These are phyloP conservation scores for Exutisphaerella laricina DNA, from an alignment of 2,329 filamentous ascomycete species.

Conservation along the genomic window DNA sequence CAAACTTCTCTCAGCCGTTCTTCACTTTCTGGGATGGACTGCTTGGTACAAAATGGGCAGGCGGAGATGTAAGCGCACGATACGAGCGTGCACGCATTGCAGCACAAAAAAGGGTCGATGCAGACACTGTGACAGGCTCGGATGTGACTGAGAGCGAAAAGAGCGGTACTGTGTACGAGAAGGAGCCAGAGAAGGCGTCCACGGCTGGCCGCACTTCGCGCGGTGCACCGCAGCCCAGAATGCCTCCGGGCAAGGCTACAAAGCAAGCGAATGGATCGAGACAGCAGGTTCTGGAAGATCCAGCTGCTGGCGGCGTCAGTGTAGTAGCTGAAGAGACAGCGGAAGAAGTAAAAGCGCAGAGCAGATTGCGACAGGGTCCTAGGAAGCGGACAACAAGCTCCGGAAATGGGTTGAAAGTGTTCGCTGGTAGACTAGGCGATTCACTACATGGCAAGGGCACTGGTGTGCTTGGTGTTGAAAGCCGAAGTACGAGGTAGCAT, in stretches of 20 bases:
- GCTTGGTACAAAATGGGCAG: slow-evolving; percentile 76
- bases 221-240: slow-evolving; percentile 19
- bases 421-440: slow-evolving; percentile 43
- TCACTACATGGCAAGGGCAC: slow-evolving; percentile 43
- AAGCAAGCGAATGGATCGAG: slow-evolving; percentile 37
- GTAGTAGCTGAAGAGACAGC: slow-evolving; percentile 37
- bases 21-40: slow-evolving; percentile 93
- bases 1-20: slow-evolving; percentile 75
- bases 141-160: slow-evolving; percentile 13
- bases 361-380: slow-evolving; percentile 31
- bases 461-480: slow-evolving; percentile 43
- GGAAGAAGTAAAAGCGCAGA: slow-evolving; percentile 35
- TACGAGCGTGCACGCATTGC: slow-evolving; percentile 53
- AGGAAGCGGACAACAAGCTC: slow-evolving; percentile 38
- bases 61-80: slow-evolving; percentile 55
- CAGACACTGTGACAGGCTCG: slow-evolving; percentile 33
- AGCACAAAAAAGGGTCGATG: slow-evolving; percentile 53
- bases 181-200: slow-evolving; percentile 22
- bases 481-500: slow-evolving; percentile 19
- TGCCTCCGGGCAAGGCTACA: slow-evolving; percentile 35
- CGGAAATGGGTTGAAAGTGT: slow-evolving; percentile 36
- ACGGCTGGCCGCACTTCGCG: slow-evolving; percentile 21
- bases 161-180: slow-evolving; percentile 23
- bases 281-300: slow-evolving; percentile 39
- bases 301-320: slow-evolving; percentile 31